Conservation (phyloP, 345 rosid genomes). For the Citrus sp. region DNA sequence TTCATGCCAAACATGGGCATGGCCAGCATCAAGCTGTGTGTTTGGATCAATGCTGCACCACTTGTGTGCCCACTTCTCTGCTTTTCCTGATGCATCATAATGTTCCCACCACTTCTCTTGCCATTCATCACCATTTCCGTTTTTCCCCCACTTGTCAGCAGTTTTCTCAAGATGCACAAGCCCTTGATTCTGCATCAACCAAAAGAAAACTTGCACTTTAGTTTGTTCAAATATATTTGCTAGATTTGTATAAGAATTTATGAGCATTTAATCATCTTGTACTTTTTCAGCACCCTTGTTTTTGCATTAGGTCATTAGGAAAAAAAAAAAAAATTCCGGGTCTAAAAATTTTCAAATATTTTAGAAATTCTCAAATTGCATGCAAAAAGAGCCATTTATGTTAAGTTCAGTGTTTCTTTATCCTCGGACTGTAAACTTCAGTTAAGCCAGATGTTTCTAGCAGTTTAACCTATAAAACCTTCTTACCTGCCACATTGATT, state of each 20-base stretch:
- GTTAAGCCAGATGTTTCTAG: neutral
- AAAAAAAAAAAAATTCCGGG: neutral
- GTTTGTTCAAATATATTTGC: neutral
- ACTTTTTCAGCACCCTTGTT: neutral
- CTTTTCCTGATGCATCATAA: conserved; percentile 72
- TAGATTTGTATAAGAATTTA: neutral
- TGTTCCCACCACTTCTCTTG: conserved; percentile 96
- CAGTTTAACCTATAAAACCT: conserved; percentile 3
- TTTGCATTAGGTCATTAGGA: neutral
- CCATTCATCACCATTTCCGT: conserved; percentile 83
- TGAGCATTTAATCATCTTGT: neutral
- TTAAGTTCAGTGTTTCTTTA: too few relatives aligned
- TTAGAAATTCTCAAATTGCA: neutral
- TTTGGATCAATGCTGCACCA: conserved; percentile 94
- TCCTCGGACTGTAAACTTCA: neutral
- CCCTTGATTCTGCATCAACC: conserved; percentile 52
- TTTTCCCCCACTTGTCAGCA: conserved; percentile 98
- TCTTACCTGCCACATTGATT: conserved; percentile 84
- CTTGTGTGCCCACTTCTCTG: conserved; percentile 96
- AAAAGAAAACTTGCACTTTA: neutral
- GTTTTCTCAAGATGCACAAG: conserved; percentile 81
- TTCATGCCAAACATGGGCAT: conserved; percentile 98
- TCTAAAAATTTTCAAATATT: neutral
- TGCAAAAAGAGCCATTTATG: neutral
- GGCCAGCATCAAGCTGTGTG: conserved; percentile 75